These are phyloP conservation scores for Madurella fahalii DNA, from an alignment of 2,329 filamentous ascomycete genomes.

Conservation along the genomic window DNA sequence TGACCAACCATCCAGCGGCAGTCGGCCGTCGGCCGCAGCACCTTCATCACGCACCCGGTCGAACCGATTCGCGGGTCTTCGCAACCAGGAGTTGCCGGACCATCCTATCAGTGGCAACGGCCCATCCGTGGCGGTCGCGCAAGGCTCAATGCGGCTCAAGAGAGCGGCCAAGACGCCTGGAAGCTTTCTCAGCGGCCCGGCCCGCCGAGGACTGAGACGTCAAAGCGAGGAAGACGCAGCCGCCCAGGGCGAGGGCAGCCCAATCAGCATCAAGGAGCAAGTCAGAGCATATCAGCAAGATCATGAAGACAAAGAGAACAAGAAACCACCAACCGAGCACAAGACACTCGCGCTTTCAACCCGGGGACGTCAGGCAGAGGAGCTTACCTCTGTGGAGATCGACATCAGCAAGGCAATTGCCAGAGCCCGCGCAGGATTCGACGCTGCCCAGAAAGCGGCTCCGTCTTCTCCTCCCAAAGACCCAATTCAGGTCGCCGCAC, in stretches of 20 bases:
- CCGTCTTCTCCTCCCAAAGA: too few relatives aligned
- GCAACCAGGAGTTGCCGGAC: too few relatives aligned
- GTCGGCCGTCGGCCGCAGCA: neutral
- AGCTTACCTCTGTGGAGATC: too few relatives aligned
- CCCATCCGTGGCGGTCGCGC: constrained; percentile 51
- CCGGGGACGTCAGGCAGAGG: too few relatives aligned
- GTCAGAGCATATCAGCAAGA: constrained; percentile 37
- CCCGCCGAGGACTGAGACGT: constrained; percentile 66
- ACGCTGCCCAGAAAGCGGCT: too few relatives aligned
- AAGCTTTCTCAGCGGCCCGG: constrained; percentile 74
- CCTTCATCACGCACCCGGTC: too few relatives aligned
- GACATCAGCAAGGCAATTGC: too few relatives aligned
- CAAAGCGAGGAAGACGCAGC: constrained; percentile 63
- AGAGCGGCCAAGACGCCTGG: constrained; percentile 70
- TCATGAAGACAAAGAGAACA: neutral
- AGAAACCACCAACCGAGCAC: too few relatives aligned
- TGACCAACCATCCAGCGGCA: constrained; percentile 33
- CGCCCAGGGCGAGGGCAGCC: constrained; percentile 34
- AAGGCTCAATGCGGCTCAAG: constrained; percentile 74
- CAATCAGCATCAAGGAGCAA: constrained; percentile 38
- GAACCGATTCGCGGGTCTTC: too few relatives aligned
- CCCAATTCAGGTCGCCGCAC: too few relatives aligned
- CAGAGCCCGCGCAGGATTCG: too few relatives aligned
- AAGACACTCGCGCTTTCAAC: too few relatives aligned
- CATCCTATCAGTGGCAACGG: constrained; percentile 25